Evolutionary conservation across 176 grass and related monocot genomes (phyloP).

Genomic region (Bolboschoenus planiculmis): DNA sequence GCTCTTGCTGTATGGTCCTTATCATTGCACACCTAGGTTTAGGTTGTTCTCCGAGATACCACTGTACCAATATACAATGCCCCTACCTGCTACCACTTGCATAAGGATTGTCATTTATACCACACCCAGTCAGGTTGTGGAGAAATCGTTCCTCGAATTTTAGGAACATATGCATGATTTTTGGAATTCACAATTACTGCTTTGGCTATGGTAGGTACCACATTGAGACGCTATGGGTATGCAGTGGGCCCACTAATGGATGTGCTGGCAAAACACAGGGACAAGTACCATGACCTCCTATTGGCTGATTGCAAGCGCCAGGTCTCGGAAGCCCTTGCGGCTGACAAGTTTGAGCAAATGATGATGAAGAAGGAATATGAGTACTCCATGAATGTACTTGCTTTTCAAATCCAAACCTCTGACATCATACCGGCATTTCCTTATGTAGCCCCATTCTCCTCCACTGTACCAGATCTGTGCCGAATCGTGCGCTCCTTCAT

Average conservation of each 20-base stretch:
- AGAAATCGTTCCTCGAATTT: not conserved
- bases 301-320: slow-evolving; percentile 88
- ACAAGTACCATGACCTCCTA: slow-evolving; percentile 95
- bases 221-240: slow-evolving; percentile 81
- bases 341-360: slow-evolving; percentile 97
- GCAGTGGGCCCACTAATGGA: slow-evolving; percentile 81
- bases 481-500: slow-evolving; percentile 94
- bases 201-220: slow-evolving; percentile 39
- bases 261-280: slow-evolving; percentile 78
- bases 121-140: not conserved
- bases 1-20: not conserved
- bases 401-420: slow-evolving; percentile 94
- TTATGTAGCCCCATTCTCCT: slow-evolving; percentile 80
- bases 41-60: not conserved
- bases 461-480: slow-evolving; percentile 82
- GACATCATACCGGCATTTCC: slow-evolving; percentile 93
- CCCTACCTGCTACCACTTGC: not conserved
- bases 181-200: not conserved
- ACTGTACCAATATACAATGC: not conserved
- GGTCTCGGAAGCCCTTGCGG: slow-evolving; percentile 73
- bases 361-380: slow-evolving; percentile 99
- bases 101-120: not conserved
- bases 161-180: not conserved
- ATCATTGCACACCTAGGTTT: not conserved
- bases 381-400: slow-evolving; percentile 96